Evolutionary conservation across 768 basidiomycete species (phyloP).

Genomic region (Rhodotorula taiwanensis): DNA sequence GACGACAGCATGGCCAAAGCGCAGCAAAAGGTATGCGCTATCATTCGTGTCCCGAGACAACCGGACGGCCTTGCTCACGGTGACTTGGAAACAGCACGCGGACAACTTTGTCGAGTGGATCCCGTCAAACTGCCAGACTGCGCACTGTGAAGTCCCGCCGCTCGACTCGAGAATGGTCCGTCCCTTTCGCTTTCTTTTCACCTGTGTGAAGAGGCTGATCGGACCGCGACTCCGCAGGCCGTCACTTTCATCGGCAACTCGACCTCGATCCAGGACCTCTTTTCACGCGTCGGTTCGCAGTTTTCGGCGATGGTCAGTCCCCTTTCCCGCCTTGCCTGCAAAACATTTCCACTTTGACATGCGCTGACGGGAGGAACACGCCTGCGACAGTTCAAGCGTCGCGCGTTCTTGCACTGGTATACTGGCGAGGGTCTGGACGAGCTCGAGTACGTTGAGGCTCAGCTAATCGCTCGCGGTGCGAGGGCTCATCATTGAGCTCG

Average conservation of each 20-base stretch:
- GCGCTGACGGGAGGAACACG: no score
- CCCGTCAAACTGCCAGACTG: conserved; percentile 95
- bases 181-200: not conserved
- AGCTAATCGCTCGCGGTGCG: no score
- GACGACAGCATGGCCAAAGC: conserved; percentile 99
- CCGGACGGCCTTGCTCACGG: no score
- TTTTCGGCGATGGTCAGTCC: conserved; percentile 83
- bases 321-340: no score
- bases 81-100: conserved; percentile 59
- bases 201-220: no score
- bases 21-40: conserved; percentile 75
- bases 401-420: conserved; percentile 34
- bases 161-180: conserved; percentile 62
- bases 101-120: conserved; percentile 99
- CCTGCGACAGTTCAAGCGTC: conserved; percentile 44
- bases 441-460: conserved; percentile 65
- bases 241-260: conserved; percentile 97
- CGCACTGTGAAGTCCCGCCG: conserved; percentile 96
- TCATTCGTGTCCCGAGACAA: conserved; percentile 60
- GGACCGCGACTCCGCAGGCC: conserved; percentile 56
- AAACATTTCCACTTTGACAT: not conserved
- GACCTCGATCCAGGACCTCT: conserved; percentile 92
- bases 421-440: conserved; percentile 89
- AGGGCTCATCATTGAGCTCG: not conserved
- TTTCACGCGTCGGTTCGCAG: conserved; percentile 97